These are phyloP conservation scores for Cyberlindnera suaveolens DNA, from an alignment of 805 yeast genomes.

Conservation along the genomic window DNA sequence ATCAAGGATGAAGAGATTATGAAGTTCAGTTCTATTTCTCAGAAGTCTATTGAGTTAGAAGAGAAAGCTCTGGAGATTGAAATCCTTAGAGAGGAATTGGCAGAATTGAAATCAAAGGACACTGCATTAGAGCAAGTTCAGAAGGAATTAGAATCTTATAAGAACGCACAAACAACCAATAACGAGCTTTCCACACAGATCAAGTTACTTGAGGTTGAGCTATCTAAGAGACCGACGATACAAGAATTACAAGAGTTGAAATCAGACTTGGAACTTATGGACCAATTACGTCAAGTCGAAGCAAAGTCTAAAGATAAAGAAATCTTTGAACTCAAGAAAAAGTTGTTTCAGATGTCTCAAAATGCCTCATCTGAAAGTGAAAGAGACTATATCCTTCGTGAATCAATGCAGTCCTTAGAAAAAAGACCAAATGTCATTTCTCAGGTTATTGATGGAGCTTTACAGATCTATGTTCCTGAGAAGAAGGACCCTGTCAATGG, in stretches of 20 bases:
- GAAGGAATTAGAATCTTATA: conserved; percentile 5
- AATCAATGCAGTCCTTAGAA: neutral
- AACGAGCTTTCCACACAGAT: conserved; percentile 23
- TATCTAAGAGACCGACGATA: conserved; percentile 32
- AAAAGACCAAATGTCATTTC: conserved; percentile 23
- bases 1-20: conserved; percentile 5
- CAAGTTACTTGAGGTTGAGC: conserved; percentile 15
- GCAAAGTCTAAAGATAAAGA: conserved; percentile 23
- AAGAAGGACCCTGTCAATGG: conserved; percentile 66
- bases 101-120: conserved; percentile 9
- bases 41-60: conserved; percentile 13
- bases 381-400: neutral
- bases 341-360: conserved; percentile 2
- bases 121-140: conserved; percentile 2
- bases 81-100: conserved; percentile 18
- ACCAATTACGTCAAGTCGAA: conserved; percentile 27
- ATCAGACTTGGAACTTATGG: conserved; percentile 36
- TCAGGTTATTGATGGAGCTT: conserved; percentile 27
- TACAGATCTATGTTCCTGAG: conserved; percentile 47
- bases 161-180: conserved; percentile 12
- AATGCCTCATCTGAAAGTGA: too few relatives aligned
- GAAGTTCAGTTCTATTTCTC: conserved; percentile 1
- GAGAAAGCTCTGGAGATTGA: conserved; percentile 21
- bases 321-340: conserved; percentile 16
- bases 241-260: conserved; percentile 37